A percentile compares a stretch with the other conserved stretches of the same genome.
phyloP scores from a whole-genome alignment of 345 rosid species.

The Citrus glauca region DNA sequence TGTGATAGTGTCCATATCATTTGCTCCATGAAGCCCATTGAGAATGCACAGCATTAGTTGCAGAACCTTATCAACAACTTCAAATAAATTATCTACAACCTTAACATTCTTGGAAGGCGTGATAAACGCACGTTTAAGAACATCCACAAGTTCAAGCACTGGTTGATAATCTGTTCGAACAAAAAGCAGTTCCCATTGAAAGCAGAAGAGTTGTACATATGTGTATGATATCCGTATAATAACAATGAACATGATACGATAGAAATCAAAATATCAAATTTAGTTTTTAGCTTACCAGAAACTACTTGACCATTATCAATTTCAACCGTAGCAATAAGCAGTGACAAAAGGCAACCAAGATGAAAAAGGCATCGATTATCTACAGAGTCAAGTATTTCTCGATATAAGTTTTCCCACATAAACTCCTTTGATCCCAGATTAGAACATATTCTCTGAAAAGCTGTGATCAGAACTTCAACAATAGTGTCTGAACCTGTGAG shows the following conservation, averaged over 20 bases:
- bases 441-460: conserved; percentile 58
- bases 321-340: conserved; percentile 54
- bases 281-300: conserved; percentile 47
- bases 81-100: conserved; percentile 36
- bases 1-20: conserved; percentile 35
- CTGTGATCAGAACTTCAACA: conserved; percentile 51
- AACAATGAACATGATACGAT: conserved; percentile 1
- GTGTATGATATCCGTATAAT: background rate
- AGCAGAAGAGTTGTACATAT: conserved; percentile 4
- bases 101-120: conserved; percentile 26
- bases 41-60: conserved; percentile 60
- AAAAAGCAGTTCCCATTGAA: conserved; percentile 1
- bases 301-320: conserved; percentile 33
- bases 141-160: conserved; percentile 42
- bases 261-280: conserved; percentile 11
- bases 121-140: conserved; percentile 40
- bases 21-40: conserved; percentile 37
- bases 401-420: conserved; percentile 55
- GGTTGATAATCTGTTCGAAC: conserved; percentile 53
- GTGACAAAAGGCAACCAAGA: conserved; percentile 45
- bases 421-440: conserved; percentile 50
- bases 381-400: conserved; percentile 38
- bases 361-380: conserved; percentile 27
- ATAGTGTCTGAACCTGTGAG: conserved; percentile 52
- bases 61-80: conserved; percentile 57